Evolutionary conservation across 495 filamentous ascomycete species (phyloP), one percentile per base, ranked within the genome.

Genomic region (Sphaerosporella brunnea): DNA sequence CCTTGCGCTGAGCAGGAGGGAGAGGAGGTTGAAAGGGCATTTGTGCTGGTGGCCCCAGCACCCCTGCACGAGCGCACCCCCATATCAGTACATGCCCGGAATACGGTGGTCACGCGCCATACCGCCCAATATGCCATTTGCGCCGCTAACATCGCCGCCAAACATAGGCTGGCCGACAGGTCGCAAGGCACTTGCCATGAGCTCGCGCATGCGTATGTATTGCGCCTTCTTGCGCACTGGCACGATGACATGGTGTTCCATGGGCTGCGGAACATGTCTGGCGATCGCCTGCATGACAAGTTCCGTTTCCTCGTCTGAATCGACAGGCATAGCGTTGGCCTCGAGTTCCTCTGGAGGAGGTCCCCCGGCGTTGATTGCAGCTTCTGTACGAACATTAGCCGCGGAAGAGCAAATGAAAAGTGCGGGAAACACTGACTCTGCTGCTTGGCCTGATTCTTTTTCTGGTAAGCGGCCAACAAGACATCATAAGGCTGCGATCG

Each of bases 371-470:
- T 93, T 86, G 54, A 97, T 81, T 25, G 84, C 83, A 34, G 84
- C 85, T 66, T 93, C 82, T 88, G 58, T 62, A 54, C 30, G 23
- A 15, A 32, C 36, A 46, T 66, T 54, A 37, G 9, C 5, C 21
- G 36, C 24, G n/a, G 20, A 13, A 21, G 2, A 26, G 40, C 5
- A 23, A 23, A 10, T 45, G 25, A 23, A 38, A 34, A 21, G 21
- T 37, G 7, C 28, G 28, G 28, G 44, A 21, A 43, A 43, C n/a
- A 66, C 73, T 53, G 72, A 86, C 82, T 92, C 62, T 95, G 88
- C 66, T 90, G 82, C 56, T 92, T 88, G 10, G 90, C 90, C 65
- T 96, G 90, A 61, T 96, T 97, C 70, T 93, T 94, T 71, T 95
- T 95, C 67, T 97, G 90, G 63, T 97, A 96, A 15, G 84, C 81